Conservation (phyloP, 1,284 basidiomycete genomes). For the Trametes polyzona region DNA sequence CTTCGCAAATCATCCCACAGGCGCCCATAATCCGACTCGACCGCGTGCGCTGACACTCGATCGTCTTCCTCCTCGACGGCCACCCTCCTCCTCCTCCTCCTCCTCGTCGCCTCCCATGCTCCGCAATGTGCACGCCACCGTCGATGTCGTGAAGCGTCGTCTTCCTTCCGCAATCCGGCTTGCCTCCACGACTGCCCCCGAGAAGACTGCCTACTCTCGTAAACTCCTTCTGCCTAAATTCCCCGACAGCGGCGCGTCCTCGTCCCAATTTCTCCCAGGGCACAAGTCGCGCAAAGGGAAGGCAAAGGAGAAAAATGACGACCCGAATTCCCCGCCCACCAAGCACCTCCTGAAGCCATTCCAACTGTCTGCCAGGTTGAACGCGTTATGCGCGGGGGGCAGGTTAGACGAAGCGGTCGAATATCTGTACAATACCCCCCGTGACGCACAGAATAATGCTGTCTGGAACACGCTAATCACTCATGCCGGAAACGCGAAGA, state of each 20-base stretch:
- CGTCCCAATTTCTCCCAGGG: no score
- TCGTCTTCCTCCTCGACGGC: background rate
- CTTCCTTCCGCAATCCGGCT: background rate
- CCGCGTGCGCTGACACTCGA: background rate
- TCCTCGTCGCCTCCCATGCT: conserved; percentile 19
- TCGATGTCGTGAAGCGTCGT: conserved; percentile 3
- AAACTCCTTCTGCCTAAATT: no score
- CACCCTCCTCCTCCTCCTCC: background rate
- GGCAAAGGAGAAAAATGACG: background rate
- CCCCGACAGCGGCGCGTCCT: no score
- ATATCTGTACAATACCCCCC: conserved; percentile 64
- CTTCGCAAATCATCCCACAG: conserved; percentile 2
- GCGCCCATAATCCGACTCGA: conserved; percentile 1
- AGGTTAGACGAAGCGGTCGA: conserved; percentile 61
- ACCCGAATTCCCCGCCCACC: background rate
- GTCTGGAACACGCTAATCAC: conserved; percentile 79
- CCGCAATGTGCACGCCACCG: conserved; percentile 18
- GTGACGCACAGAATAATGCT: conserved; percentile 68
- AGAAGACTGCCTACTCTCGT: background rate
- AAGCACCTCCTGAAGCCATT: conserved; percentile 56
- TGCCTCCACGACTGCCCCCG: conserved; percentile 1
- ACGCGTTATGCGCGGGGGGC: conserved; percentile 53
- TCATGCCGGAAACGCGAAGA: conserved; percentile 56
- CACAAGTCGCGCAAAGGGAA: no score
- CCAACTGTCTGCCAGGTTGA: conserved; percentile 59